Percentiles rank a stretch among this genome's conserved stretches.
Conservation (phyloP, 2,329 filamentous ascomycete species). For the Hypomyces perniciosus region DNA sequence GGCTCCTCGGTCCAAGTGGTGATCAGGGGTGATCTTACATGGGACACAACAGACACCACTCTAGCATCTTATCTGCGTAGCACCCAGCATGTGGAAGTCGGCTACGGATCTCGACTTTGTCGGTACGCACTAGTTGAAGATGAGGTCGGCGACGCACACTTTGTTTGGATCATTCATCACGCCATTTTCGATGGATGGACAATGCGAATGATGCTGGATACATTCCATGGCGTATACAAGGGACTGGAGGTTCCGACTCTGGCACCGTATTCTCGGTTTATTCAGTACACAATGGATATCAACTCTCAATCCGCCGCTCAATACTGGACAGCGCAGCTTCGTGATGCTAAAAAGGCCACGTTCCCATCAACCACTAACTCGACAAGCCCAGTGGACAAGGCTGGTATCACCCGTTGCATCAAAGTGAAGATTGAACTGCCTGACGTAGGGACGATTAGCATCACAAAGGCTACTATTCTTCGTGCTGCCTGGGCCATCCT, state of each 20-base stretch:
- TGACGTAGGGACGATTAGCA: not conserved
- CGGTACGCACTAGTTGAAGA: slow-evolving; percentile 5
- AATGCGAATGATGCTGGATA: slow-evolving; percentile 1
- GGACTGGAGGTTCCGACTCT: not conserved
- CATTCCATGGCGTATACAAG: not conserved
- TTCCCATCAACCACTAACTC: not conserved
- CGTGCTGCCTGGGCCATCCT: slow-evolving; percentile 27
- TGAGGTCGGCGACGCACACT: not conserved
- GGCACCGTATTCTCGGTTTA: slow-evolving; percentile 2
- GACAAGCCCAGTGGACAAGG: not conserved
- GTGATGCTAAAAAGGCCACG: not conserved
- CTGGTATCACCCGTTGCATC: not conserved
- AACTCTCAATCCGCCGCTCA: not conserved
- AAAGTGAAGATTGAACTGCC: slow-evolving; percentile 1
- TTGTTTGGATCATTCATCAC: slow-evolving; percentile 11
- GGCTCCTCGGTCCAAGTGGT: slow-evolving; percentile 12
- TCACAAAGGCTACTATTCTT: slow-evolving; percentile 19
- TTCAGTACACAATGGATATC: slow-evolving; percentile 4
- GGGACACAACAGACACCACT: not conserved
- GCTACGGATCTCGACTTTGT: slow-evolving; percentile 9
- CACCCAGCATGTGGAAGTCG: not conserved
- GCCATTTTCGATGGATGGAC: slow-evolving; percentile 18
- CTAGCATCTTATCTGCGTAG: not conserved
- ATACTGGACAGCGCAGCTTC: slow-evolving; percentile 3
- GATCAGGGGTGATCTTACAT: slow-evolving; percentile 1